phyloP scores from a whole-genome alignment of 306 rosid species.

The Nissolia schottii region DNA sequence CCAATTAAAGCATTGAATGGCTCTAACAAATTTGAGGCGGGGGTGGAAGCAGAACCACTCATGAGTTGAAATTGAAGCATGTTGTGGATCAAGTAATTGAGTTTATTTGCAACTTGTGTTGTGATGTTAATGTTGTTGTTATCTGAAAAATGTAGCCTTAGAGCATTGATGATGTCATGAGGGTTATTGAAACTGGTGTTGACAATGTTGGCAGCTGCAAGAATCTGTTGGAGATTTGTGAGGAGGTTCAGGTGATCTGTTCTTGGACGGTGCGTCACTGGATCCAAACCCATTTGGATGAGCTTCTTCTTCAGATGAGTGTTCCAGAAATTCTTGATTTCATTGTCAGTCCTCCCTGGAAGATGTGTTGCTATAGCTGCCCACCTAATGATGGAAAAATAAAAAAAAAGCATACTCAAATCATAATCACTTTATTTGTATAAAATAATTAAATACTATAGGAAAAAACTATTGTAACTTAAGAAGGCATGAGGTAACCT shows the following conservation, averaged over 20 bases:
- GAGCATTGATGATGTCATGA: slow-evolving; percentile 35
- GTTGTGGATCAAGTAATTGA: slow-evolving; percentile 40
- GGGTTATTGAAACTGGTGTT: slow-evolving; percentile 23
- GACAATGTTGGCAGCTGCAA: slow-evolving; percentile 40
- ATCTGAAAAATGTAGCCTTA: slow-evolving; percentile 34
- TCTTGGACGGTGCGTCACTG: slow-evolving; percentile 68
- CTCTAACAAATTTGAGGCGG: slow-evolving; percentile 20
- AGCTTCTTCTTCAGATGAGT: slow-evolving; percentile 78
- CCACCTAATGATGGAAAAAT: slow-evolving; percentile 50
- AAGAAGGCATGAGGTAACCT: no score
- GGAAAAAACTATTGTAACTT: no score
- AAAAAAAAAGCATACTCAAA: neutral
- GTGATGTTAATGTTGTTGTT: no score
- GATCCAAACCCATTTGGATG: slow-evolving; percentile 74
- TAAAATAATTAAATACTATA: neutral
- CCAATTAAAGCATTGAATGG: slow-evolving; percentile 23
- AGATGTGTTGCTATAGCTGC: slow-evolving; percentile 75
- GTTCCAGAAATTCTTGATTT: slow-evolving; percentile 82
- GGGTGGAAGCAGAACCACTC: neutral
- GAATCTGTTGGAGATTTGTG: slow-evolving; percentile 48
- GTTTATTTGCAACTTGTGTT: slow-evolving; percentile 43
- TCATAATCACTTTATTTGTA: neutral
- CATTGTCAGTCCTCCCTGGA: slow-evolving; percentile 82
- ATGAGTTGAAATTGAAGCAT: slow-evolving; percentile 36
- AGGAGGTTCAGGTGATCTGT: slow-evolving; percentile 42